Evolutionary conservation across 2,329 filamentous ascomycete species (phyloP), one percentile per base, ranked within the genome.

Genomic region (Cordyceps fumosorosea): DNA sequence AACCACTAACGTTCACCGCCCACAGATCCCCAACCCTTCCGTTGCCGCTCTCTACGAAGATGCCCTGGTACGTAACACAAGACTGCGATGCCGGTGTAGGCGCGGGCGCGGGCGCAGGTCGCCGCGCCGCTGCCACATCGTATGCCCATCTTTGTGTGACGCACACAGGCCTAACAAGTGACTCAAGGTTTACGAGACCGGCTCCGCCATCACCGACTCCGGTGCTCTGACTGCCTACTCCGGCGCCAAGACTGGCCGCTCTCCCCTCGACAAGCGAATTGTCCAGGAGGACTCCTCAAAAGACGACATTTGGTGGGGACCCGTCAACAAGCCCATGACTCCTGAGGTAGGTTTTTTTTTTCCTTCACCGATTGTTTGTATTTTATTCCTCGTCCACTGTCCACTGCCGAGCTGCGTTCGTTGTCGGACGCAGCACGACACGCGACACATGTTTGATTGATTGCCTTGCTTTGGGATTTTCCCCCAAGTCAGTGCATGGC

Each of bases 301-400:
- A 77, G 88, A 95, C 62, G 87, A 99, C 65, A 85, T 99, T 73
- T 99, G 95, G 95, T 98, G 95, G 95, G 95, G 95, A 72, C 93
- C 95, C 62, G 95, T 99, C 69, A 99, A 99, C 85, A 98, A 98
- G 86, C 90, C 93, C 74, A 99, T 99, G 95, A 88, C 86, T 69
- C 86, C 92, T 71, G 93, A 98, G 77, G 95, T 98, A 89, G 87
- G 68, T 47, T 63, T 54, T 56, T 64, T 55, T 60, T 47, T 64
- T 57, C 59, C 8, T 10, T 40, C 60, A 54, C 60, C 44, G 62
- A 61, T 44, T 64, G 56, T 59, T 64, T 57, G 29, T 29, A 29
- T 59, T 42, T 64, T 58, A 59, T 20, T 10, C 11, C 12, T 6
- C 22, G 3, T 47, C 24, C 14, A 6, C 16, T 8, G 45, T 55